Conservation (phyloP, 176 grass and related monocot genomes). For the bread wheat (Triticum aestivum) region DNA sequence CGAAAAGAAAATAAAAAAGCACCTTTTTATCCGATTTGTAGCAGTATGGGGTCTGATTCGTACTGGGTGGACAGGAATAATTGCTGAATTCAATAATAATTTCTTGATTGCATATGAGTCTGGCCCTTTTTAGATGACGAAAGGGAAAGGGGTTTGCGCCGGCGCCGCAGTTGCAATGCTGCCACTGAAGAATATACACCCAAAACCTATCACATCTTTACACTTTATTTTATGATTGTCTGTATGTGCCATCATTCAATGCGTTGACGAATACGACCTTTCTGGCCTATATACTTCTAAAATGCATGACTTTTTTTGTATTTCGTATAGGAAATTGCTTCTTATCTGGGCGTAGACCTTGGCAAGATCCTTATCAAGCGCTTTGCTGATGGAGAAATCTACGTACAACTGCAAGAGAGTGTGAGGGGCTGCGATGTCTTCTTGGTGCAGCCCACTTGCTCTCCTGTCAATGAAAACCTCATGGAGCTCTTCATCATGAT, state of each 20-base stretch:
- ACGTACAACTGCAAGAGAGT: conserved; percentile 91
- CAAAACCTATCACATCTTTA: background rate
- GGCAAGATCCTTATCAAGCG: conserved; percentile 85
- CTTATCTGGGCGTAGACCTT: conserved; percentile 78
- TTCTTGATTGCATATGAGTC: background rate
- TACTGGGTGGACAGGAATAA: background rate
- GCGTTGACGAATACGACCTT: background rate
- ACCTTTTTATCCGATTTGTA: background rate
- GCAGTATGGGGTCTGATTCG: background rate
- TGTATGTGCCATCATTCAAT: background rate
- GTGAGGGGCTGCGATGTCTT: conserved; percentile 94
- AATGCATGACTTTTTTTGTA: background rate
- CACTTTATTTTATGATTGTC: background rate
- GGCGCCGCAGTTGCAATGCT: background rate
- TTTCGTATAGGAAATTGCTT: conserved; percentile 66
- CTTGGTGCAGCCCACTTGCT: conserved; percentile 87
- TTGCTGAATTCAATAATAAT: background rate
- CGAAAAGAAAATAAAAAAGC: background rate
- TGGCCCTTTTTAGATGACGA: background rate
- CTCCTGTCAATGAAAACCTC: conserved; percentile 92
- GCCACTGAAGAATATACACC: background rate
- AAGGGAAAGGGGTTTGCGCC: conserved; percentile 10
- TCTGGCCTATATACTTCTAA: background rate
- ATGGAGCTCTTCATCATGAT: conserved; percentile 97
- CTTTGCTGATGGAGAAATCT: conserved; percentile 93